Percentiles rank a stretch among this genome's conserved stretches.
phyloP scores from a whole-genome alignment of 2,329 filamentous ascomycete species.

The Beauveria sp. region DNA sequence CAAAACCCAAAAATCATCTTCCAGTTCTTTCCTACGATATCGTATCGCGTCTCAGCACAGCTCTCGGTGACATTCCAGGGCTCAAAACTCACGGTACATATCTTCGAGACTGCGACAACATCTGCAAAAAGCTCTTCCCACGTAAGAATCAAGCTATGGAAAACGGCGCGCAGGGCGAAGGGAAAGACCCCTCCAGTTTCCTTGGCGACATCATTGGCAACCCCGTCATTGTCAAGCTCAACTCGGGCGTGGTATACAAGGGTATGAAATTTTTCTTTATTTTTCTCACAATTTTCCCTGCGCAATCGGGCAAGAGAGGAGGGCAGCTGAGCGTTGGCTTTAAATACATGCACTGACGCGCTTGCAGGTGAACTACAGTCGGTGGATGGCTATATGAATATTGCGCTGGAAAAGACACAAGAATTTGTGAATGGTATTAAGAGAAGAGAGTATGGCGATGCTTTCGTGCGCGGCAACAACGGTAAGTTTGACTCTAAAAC shows the following conservation, averaged over 20 bases:
- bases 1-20: not conserved
- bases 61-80: not conserved
- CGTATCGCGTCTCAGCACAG: not conserved
- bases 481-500: slow-evolving; percentile 43
- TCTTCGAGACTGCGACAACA: not conserved
- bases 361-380: slow-evolving; percentile 80
- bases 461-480: slow-evolving; percentile 94
- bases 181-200: slow-evolving; percentile 89
- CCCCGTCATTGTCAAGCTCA: slow-evolving; percentile 91
- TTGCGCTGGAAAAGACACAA: slow-evolving; percentile 90
- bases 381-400: slow-evolving; percentile 99
- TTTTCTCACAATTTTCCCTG: too few species aligned
- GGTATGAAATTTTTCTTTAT: slow-evolving; percentile 43
- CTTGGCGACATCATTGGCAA: slow-evolving; percentile 90
- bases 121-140: not conserved
- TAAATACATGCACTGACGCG: slow-evolving; percentile 13
- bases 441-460: slow-evolving; percentile 81
- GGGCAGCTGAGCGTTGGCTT: not conserved
- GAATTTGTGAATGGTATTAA: slow-evolving; percentile 84
- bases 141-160: slow-evolving; percentile 50
- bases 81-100: too few species aligned
- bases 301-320: not conserved
- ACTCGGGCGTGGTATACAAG: slow-evolving; percentile 98
- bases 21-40: not conserved
- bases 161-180: slow-evolving; percentile 65